These are phyloP conservation scores for Russula olivacea DNA, from an alignment of 768 basidiomycete species.

Conservation along the genomic window DNA sequence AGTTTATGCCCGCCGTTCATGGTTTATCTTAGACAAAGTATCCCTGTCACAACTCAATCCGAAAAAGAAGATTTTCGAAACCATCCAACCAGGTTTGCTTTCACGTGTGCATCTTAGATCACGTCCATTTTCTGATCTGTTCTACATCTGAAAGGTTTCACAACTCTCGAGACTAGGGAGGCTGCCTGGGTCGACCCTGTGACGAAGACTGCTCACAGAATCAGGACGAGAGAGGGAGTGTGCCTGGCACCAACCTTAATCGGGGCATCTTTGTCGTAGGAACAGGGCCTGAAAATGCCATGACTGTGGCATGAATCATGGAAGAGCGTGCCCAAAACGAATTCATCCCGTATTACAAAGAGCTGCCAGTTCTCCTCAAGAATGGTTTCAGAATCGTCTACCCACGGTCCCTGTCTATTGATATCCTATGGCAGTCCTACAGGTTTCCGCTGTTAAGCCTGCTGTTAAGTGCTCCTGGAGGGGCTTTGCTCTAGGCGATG, in stretches of 20 bases:
- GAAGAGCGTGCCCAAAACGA: background rate
- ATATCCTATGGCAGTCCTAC: background rate
- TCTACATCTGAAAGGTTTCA: conserved; percentile 54
- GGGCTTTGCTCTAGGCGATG: background rate
- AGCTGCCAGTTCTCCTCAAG: background rate
- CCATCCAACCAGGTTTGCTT: conserved; percentile 79
- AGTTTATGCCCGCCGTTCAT: background rate
- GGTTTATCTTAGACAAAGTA: conserved; percentile 41
- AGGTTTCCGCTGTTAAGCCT: background rate
- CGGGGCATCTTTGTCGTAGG: conserved; percentile 79
- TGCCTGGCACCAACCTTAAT: conserved; percentile 76
- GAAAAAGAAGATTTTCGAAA: conserved; percentile 99
- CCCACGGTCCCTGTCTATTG: background rate
- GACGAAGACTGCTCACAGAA: conserved; percentile 73
- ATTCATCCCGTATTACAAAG: background rate
- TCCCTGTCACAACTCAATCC: conserved; percentile 88
- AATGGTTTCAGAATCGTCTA: background rate
- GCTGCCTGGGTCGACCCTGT: conserved; percentile 90
- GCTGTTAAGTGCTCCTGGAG: background rate
- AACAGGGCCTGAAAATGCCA: background rate
- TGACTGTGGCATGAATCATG: background rate
- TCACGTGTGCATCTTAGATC: conserved; percentile 5
- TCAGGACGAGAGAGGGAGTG: conserved; percentile 80
- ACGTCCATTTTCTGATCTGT: conserved; percentile 1
- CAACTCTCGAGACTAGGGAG: conserved; percentile 77